Evolutionary conservation across 208 protist species (phyloP).

Genomic region (Leishmania amazonensis): DNA sequence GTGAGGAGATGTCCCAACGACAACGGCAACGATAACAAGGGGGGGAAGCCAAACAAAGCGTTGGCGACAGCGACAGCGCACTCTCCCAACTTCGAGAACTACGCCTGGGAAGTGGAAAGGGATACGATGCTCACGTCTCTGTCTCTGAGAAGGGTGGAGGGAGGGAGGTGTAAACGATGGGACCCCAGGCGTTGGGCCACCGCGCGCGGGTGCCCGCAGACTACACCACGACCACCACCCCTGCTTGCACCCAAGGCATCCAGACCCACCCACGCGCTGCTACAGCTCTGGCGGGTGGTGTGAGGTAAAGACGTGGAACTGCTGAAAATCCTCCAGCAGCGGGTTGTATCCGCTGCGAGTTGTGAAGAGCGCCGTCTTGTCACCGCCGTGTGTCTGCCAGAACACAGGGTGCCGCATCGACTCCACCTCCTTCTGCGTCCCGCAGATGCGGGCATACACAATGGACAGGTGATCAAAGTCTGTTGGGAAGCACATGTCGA

Average conservation of each 20-base stretch:
- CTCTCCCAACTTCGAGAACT: background rate
- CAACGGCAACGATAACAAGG: background rate
- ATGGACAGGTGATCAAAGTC: constrained; percentile 76
- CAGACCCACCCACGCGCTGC: background rate
- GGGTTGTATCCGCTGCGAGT: constrained; percentile 87
- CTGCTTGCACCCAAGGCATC: background rate
- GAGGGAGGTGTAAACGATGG: background rate
- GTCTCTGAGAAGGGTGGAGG: background rate
- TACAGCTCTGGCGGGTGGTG: constrained; percentile 84
- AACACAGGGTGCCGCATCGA: constrained; percentile 81
- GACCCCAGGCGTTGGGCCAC: background rate
- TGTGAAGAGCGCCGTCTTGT: constrained; percentile 85
- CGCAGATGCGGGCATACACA: constrained; percentile 73
- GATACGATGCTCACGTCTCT: background rate
- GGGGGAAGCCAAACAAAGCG: background rate
- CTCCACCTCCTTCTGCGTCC: constrained; percentile 66
- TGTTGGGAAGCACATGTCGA: constrained; percentile 90
- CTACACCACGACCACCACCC: no score
- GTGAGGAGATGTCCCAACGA: background rate
- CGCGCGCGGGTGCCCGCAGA: background rate
- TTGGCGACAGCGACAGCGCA: background rate
- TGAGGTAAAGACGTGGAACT: constrained; percentile 79
- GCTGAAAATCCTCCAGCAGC: constrained; percentile 81
- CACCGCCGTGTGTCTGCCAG: constrained; percentile 77
- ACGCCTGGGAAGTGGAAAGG: background rate